These are phyloP conservation scores for Coniochaeta prunicola DNA, from an alignment of 2,329 filamentous ascomycete species.

Conservation along the genomic window DNA sequence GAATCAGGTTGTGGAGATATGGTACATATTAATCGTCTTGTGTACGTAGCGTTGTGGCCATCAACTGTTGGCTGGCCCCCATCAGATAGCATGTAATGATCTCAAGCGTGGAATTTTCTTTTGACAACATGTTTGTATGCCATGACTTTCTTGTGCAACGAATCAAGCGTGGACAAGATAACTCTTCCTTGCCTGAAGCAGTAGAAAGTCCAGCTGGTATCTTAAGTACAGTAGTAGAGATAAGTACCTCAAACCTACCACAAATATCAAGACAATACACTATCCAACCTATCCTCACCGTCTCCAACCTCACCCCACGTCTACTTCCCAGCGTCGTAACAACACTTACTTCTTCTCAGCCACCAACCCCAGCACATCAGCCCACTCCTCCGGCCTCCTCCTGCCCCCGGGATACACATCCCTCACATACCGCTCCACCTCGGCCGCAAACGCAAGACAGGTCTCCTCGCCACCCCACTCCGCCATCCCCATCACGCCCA, in stretches of 20 bases:
- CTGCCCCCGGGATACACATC: slow-evolving; percentile 39
- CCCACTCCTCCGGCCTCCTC: slow-evolving; percentile 45
- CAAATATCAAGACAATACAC: not conserved
- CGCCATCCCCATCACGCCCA: slow-evolving; percentile 56
- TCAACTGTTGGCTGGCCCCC: not conserved
- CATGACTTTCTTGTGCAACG: too few relatives aligned
- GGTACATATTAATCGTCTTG: not conserved
- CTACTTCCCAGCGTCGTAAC: not conserved
- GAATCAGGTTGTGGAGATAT: not conserved
- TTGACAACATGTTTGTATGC: too few relatives aligned
- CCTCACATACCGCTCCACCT: slow-evolving; percentile 49
- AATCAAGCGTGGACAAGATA: too few relatives aligned
- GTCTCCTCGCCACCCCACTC: slow-evolving; percentile 62
- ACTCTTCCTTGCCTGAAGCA: too few relatives aligned
- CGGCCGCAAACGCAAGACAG: slow-evolving; percentile 51
- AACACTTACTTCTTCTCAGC: slow-evolving; percentile 9
- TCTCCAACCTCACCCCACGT: not conserved
- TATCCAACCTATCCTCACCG: not conserved
- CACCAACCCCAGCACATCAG: slow-evolving; percentile 43
- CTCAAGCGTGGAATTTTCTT: not conserved
- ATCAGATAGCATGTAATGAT: not conserved
- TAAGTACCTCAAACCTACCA: not conserved
- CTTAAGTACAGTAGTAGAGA: too few relatives aligned
- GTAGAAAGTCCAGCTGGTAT: too few relatives aligned
- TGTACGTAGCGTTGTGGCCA: not conserved